Percentiles rank a stretch among this genome's conserved stretches.
phyloP scores from a whole-genome alignment of 164 flowering plant genomes.

The Chimonanthus salicifolius region DNA sequence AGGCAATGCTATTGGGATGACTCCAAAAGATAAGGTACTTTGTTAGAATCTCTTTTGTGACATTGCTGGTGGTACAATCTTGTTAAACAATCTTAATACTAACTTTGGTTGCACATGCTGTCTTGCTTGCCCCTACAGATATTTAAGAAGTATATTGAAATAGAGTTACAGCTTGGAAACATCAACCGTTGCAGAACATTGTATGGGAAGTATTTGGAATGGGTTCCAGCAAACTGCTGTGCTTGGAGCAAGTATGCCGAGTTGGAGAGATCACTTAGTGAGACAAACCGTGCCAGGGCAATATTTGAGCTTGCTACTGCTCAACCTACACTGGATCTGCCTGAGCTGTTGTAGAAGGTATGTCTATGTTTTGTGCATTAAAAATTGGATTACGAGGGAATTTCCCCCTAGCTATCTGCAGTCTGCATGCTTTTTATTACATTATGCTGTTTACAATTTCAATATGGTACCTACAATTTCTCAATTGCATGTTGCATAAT shows the following conservation, averaged over 20 bases:
- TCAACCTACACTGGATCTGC: slow-evolving; percentile 92
- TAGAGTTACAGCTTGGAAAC: slow-evolving; percentile 82
- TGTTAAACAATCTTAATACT: not conserved
- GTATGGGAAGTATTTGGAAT: slow-evolving; percentile 83
- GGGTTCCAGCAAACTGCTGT: slow-evolving; percentile 94
- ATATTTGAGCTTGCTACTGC: slow-evolving; percentile 90
- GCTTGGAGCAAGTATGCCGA: slow-evolving; percentile 98
- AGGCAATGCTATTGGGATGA: slow-evolving; percentile 86
- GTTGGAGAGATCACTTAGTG: slow-evolving; percentile 58
- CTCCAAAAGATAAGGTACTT: slow-evolving; percentile 95
- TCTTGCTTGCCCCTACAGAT: slow-evolving; percentile 38
- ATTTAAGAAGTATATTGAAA: slow-evolving; percentile 91
- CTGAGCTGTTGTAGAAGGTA: slow-evolving; percentile 96
- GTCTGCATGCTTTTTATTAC: no score
- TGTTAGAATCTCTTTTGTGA: not conserved
- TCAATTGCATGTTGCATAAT: not conserved
- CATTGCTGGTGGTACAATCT: not conserved
- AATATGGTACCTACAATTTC: not conserved
- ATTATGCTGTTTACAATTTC: not conserved
- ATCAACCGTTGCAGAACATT: slow-evolving; percentile 77
- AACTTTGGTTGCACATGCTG: slow-evolving; percentile 1
- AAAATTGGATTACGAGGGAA: no score
- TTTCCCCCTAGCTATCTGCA: no score
- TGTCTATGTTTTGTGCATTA: not conserved
- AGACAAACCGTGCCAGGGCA: slow-evolving; percentile 80